Percentiles rank a stretch among this genome's conserved stretches.
Evolutionary conservation across 2,329 filamentous ascomycete species (phyloP).

Genomic region (Ophiostoma pallidulum): DNA sequence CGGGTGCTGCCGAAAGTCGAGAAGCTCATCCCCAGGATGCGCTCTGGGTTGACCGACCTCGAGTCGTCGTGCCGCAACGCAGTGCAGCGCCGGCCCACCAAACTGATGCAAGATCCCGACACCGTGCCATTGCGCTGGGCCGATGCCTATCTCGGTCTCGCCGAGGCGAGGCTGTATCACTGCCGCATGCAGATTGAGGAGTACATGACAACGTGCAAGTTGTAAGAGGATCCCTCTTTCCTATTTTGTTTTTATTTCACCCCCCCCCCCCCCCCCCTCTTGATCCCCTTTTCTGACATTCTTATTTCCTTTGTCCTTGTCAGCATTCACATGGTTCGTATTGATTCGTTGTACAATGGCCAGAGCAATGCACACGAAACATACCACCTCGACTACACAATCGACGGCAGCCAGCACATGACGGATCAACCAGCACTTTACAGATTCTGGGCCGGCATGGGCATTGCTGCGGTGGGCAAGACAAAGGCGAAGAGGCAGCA

Average conservation of each 20-base stretch:
- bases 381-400: background rate
- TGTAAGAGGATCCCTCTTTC: background rate
- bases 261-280: background rate
- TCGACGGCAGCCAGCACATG: background rate
- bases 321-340: conserved; percentile 7
- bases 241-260: background rate
- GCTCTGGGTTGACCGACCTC: background rate
- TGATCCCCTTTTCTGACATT: background rate
- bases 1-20: conserved; percentile 5
- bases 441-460: conserved; percentile 1
- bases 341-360: background rate
- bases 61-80: background rate
- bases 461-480: background rate
- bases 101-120: conserved; percentile 1
- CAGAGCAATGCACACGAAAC: background rate
- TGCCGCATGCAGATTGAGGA: background rate
- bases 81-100: background rate
- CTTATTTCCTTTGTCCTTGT: too few species aligned
- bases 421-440: background rate
- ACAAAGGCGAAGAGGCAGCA: background rate
- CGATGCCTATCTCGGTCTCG: background rate
- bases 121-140: conserved; percentile 1
- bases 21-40: background rate
- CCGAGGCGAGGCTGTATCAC: background rate
- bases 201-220: conserved; percentile 7